phyloP scores from a whole-genome alignment of 2,329 filamentous ascomycete species.

The Aspergillus fumigatiaffinis region DNA sequence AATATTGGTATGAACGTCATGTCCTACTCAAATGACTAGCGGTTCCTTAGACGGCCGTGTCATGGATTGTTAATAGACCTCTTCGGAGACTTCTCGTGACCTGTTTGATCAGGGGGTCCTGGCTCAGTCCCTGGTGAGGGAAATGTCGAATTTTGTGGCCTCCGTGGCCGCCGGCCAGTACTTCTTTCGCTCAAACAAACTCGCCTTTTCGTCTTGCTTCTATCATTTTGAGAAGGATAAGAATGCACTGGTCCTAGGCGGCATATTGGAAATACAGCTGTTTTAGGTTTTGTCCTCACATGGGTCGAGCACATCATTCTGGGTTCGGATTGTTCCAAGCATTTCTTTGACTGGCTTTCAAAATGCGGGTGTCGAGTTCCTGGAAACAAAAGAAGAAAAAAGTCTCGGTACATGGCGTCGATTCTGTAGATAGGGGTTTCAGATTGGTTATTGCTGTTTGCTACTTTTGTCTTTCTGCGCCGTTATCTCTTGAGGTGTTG shows the following conservation, averaged over 20 bases:
- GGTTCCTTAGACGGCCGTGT: conserved; percentile 9
- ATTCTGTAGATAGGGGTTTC: not conserved
- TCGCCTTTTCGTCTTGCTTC: not conserved
- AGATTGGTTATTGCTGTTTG: not conserved
- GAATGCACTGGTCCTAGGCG: not conserved
- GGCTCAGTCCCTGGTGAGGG: not conserved
- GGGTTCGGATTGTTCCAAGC: not conserved
- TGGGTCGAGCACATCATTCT: not conserved
- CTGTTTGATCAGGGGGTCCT: conserved; percentile 17
- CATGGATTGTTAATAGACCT: conserved; percentile 14
- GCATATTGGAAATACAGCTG: not conserved
- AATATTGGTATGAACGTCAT: conserved; percentile 18
- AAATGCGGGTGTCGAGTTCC: not conserved
- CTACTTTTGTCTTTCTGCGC: not conserved
- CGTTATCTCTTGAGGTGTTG: not conserved
- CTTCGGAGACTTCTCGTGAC: conserved; percentile 12
- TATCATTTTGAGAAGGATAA: not conserved
- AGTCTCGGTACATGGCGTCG: not conserved
- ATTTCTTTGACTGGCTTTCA: not conserved
- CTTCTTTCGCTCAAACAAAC: not conserved
- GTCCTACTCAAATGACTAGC: conserved; percentile 4
- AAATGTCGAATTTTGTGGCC: not conserved
- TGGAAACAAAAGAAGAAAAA: not conserved
- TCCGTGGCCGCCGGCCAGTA: not conserved
- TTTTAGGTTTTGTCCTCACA: not conserved